phyloP scores from a whole-genome alignment of 2,329 filamentous ascomycete species.

The Blastomyces silverae region DNA sequence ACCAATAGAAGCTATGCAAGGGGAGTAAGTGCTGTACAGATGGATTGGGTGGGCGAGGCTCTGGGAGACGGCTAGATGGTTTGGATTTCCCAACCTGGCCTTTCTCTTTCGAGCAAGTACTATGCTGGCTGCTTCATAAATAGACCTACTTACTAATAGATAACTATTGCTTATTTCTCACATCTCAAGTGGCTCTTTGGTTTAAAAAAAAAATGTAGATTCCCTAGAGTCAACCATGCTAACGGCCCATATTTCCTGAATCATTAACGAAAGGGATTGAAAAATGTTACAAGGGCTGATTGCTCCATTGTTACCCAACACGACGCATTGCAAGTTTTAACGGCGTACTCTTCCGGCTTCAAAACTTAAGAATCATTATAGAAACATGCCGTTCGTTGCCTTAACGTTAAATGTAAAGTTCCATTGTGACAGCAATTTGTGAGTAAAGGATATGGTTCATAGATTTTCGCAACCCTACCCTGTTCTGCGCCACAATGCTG shows the following conservation, averaged over 20 bases:
- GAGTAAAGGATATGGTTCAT: too few relatives aligned
- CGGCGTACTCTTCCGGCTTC: neutral
- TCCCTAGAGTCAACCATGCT: too few relatives aligned
- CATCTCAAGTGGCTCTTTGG: neutral
- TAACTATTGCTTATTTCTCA: neutral
- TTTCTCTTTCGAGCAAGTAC: too few relatives aligned
- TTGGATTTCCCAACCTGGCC: neutral
- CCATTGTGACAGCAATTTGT: neutral
- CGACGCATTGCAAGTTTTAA: too few relatives aligned
- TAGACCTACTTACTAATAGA: neutral
- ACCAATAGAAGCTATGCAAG: slow-evolving; percentile 58
- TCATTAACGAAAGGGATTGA: too few relatives aligned
- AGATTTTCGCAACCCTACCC: too few relatives aligned
- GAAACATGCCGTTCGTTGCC: too few relatives aligned
- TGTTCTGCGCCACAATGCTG: too few relatives aligned
- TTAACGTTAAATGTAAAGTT: neutral
- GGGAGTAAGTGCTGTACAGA: slow-evolving; percentile 55
- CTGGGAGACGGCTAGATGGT: slow-evolving; percentile 24
- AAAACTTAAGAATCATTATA: neutral
- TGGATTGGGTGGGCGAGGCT: slow-evolving; percentile 55
- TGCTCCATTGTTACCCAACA: too few relatives aligned
- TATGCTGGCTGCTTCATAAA: neutral
- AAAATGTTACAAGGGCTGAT: too few relatives aligned
- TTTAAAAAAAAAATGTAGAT: neutral
- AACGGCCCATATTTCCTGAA: too few relatives aligned